Evolutionary conservation across 768 basidiomycete genomes (phyloP).

Genomic region (Lactarius sanguifluus): DNA sequence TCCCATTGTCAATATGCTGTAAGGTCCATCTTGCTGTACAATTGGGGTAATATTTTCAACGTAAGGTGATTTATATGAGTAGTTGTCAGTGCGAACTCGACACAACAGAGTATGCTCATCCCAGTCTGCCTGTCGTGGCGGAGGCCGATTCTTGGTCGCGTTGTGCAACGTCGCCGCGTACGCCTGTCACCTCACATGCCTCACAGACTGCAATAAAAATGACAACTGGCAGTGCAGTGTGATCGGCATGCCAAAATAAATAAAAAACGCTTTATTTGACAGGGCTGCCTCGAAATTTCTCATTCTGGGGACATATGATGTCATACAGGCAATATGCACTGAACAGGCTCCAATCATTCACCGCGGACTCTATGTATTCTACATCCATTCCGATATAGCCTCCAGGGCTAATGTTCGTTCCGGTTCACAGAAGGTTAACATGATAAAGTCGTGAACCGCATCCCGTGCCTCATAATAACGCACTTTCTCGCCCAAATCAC

Average conservation of each 20-base stretch:
- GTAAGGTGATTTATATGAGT: no score
- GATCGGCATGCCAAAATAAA: no score
- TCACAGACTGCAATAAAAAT: background rate
- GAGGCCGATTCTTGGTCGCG: no score
- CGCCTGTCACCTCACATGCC: no score
- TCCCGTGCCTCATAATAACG: constrained; percentile 36
- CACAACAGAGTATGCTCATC: no score
- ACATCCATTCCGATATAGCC: constrained; percentile 29
- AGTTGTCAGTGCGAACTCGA: no score
- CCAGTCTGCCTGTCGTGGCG: no score
- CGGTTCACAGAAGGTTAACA: constrained; percentile 32
- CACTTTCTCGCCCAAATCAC: constrained; percentile 38
- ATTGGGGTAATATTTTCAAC: no score
- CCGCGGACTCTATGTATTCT: background rate
- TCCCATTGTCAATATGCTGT: no score
- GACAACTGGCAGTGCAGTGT: background rate
- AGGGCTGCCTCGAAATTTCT: background rate
- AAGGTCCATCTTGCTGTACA: no score
- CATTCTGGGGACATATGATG: background rate
- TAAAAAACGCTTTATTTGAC: no score
- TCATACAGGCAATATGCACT: background rate
- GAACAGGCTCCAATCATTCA: background rate
- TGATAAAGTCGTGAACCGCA: constrained; percentile 35
- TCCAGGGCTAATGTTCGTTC: constrained; percentile 32
- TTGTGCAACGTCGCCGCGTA: no score